Base-by-base conservation (phyloP, 306 rosid species). In the Cucurbita argyrosperma region DNA sequence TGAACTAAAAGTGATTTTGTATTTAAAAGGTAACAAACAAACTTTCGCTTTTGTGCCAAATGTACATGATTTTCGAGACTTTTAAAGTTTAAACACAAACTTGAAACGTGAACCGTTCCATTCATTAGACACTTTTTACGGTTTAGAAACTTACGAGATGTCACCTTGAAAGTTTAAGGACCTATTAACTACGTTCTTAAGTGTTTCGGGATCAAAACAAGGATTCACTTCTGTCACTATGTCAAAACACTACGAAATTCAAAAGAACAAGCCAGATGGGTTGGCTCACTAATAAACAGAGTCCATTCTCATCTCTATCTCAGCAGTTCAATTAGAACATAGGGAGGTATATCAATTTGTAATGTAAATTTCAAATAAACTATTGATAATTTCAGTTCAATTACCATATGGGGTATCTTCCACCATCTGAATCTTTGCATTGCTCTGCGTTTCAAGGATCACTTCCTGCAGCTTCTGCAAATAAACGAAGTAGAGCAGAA, bases 401-500 rank as follows among this genome's bases (percentile, higher is more conserved):
- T 82, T 77, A 94, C 98, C 97, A 72, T 86, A 40, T 14, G 86
- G 88, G 50, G 88, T 84, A 80, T 90, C 88, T 84, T 86, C 92
- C 79, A 81, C 78, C 4, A 64, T 84, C 76, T 71, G 86, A 60
- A 94, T 79, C 81, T 85, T 89, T 52, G 88, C 91, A 76, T 94
- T 91, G 81, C 84, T 89, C 87, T 89, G 99, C 26, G 99, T 94
- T 80, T 84, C 78, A 47, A 88, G 72, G 80, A 94, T 94, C 73
- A 88, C 97, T 82, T 89, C 92, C 45, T 92, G 80, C 78, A 94
- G 71, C 76, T 82, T 85, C 97, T 94, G 89, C 7, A 49, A 40
- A 62, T 35, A 57, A 13, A 35, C 11, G 5, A 6, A 6, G 42
- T 37, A 1, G 19, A 61, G 5, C 69, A 26, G 64, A 18, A 79